Percentiles rank a stretch among this genome's conserved stretches.
Evolutionary conservation across 2,329 filamentous ascomycete species (phyloP).

Genomic region (Pyricularia grisea): DNA sequence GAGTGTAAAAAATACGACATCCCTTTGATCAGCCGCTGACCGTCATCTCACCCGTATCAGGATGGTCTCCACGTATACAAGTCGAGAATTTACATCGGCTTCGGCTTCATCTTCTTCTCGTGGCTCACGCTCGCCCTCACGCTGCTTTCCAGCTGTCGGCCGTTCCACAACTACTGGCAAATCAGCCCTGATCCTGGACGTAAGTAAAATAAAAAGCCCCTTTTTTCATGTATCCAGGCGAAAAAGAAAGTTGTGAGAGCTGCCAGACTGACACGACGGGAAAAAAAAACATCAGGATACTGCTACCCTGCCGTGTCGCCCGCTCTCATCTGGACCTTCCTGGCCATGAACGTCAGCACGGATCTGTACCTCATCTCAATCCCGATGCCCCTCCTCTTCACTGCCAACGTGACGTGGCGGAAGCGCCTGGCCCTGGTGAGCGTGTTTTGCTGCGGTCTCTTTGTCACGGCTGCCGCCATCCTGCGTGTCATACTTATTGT

Average conservation of each 20-base stretch:
- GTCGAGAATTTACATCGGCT: slow-evolving; percentile 21
- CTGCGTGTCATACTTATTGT: slow-evolving; percentile 43
- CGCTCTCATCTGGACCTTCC: slow-evolving; percentile 25
- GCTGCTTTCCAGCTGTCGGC: slow-evolving; percentile 24
- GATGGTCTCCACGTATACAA: slow-evolving; percentile 15
- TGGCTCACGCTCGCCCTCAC: slow-evolving; percentile 23
- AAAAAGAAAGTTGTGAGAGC: background rate
- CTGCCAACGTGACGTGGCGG: slow-evolving; percentile 33
- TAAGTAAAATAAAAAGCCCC: slow-evolving; percentile 12
- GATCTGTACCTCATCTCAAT: slow-evolving; percentile 30
- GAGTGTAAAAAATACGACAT: background rate
- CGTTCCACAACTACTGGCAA: slow-evolving; percentile 29
- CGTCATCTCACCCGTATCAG: background rate
- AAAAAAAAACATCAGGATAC: slow-evolving; percentile 14
- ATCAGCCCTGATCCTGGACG: slow-evolving; percentile 31
- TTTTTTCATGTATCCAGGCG: background rate
- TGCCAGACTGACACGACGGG: background rate
- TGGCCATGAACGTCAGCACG: slow-evolving; percentile 27
- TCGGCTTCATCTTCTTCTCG: slow-evolving; percentile 20
- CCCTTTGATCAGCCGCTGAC: background rate
- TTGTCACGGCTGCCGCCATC: slow-evolving; percentile 44
- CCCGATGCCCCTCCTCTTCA: slow-evolving; percentile 40
- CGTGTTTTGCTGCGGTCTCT: slow-evolving; percentile 45
- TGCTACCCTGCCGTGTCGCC: slow-evolving; percentile 29
- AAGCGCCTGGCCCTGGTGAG: slow-evolving; percentile 43